Evolutionary conservation across 805 yeast genomes (phyloP), one percentile per base, ranked within the genome.

Genomic region (Saturnispora mendoncae): DNA sequence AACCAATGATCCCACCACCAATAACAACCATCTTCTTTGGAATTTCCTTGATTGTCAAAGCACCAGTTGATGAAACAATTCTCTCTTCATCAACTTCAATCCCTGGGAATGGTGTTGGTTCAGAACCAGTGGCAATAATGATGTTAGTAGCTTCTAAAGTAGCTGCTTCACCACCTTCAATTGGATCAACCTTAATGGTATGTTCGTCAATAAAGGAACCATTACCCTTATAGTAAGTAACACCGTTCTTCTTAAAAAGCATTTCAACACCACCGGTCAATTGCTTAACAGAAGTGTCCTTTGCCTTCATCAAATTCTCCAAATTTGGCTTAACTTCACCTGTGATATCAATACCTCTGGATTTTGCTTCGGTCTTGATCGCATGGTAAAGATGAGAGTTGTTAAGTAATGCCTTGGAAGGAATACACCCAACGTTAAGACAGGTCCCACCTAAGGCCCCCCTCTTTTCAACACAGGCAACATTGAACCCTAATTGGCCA

Each of bases 1-100:
- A 77, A 60, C 99, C 99, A 62, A 92, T 92, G 69, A 92, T 90
- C 74, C 99, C 98, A 68, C 96, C 99, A 63, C 99, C 99, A 57
- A 92, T 90, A 67, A 92, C 79, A 52, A 90, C 82, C 60, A 92
- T 58, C 62, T 73, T 79, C 74, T 92, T 87, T 60, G 99, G 99
- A 45, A 92, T 73, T 71, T 88, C 95, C 63, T 76, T 74, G 55
- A 92, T 73, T 19, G 82, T 65, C 44, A 92, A 68, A 45, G 85
- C 84, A 56, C 99, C 99, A 36, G 99, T 92, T 25, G 97, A 87
- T 28, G 95, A 74, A 42, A 92, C 97, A 53, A 92, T 92, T 70
- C 94, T 81, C 72, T 90, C 94, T 69, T 92, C 97, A 60, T 92
- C 99, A 51, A 92, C 78, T 54, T 78, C 80, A 55, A 92, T 85